phyloP scores from a whole-genome alignment of 805 yeast genomes.

The Sugiyamaella lignohabitans region DNA sequence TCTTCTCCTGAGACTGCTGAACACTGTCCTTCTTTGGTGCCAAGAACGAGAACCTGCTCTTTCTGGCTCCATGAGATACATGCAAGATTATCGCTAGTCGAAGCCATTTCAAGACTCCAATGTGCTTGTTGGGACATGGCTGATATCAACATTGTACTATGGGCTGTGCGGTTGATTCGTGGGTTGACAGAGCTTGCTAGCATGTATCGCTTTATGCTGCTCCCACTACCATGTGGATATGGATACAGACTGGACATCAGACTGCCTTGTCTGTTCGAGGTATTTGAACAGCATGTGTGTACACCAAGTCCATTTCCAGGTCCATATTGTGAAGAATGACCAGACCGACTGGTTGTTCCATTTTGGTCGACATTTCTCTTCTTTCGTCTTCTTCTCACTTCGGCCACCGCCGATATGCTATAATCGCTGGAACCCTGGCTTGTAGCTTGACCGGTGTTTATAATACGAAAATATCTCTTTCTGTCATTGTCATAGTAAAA shows the following conservation, averaged over 20 bases:
- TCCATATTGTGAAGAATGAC: background rate
- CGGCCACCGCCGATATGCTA: conserved; percentile 19
- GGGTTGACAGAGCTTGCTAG: background rate
- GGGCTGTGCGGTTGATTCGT: background rate
- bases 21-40: background rate
- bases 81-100: background rate
- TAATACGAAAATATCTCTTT: conserved; percentile 23
- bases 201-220: background rate
- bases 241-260: background rate
- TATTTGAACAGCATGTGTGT: too few species aligned
- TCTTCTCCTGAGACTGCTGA: background rate
- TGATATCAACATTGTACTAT: background rate
- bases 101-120: background rate
- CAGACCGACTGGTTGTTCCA: too few species aligned
- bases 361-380: background rate
- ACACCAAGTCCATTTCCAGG: too few species aligned
- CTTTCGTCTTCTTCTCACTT: conserved; percentile 12
- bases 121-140: background rate
- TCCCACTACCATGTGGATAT: too few species aligned
- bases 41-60: background rate
- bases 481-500: conserved; percentile 21
- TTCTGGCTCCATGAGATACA: background rate
- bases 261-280: too few species aligned
- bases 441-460: conserved; percentile 22
- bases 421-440: conserved; percentile 20